A percentile compares a stretch with the other conserved stretches of the same genome.
Evolutionary conservation across 2,329 filamentous ascomycete genomes (phyloP).

Genomic region (Alternaria brassicicola): DNA sequence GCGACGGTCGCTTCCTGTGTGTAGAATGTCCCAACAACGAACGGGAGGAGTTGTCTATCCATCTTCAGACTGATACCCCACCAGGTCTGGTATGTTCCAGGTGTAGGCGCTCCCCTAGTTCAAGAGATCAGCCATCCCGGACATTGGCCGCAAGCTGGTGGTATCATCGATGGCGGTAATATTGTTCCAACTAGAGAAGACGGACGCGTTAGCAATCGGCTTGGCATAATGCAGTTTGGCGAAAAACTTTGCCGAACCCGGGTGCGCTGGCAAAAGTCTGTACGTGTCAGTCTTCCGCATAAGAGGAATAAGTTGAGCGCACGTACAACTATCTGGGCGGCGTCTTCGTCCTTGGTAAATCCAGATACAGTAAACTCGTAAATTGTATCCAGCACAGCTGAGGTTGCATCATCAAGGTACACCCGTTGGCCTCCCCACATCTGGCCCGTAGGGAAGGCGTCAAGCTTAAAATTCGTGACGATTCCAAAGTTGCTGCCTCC

Average conservation of each 20-base stretch:
- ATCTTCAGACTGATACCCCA: slow-evolving; percentile 30
- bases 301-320: not conserved
- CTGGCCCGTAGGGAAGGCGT: slow-evolving; percentile 22
- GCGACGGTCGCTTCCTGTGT: slow-evolving; percentile 18
- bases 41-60: slow-evolving; percentile 17
- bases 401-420: slow-evolving; percentile 16
- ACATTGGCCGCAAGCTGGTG: slow-evolving; percentile 27
- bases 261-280: slow-evolving; percentile 33
- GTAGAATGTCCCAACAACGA: slow-evolving; percentile 21
- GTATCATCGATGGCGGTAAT: slow-evolving; percentile 30
- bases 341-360: slow-evolving; percentile 20
- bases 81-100: slow-evolving; percentile 22
- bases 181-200: slow-evolving; percentile 31
- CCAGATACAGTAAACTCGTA: slow-evolving; percentile 17
- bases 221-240: slow-evolving; percentile 32
- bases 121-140: slow-evolving; percentile 22
- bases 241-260: slow-evolving; percentile 20
- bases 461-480: slow-evolving; percentile 35
- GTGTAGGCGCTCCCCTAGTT: slow-evolving; percentile 16
- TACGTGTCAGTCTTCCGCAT: not conserved
- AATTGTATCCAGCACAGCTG: slow-evolving; percentile 21
- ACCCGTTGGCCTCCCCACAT: slow-evolving; percentile 33
- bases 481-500: slow-evolving; percentile 43
- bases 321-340: slow-evolving; percentile 29
- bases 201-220: slow-evolving; percentile 29